These are phyloP conservation scores for Pisolithus thermaeus DNA, from an alignment of 1,284 basidiomycete genomes.

Conservation along the genomic window DNA sequence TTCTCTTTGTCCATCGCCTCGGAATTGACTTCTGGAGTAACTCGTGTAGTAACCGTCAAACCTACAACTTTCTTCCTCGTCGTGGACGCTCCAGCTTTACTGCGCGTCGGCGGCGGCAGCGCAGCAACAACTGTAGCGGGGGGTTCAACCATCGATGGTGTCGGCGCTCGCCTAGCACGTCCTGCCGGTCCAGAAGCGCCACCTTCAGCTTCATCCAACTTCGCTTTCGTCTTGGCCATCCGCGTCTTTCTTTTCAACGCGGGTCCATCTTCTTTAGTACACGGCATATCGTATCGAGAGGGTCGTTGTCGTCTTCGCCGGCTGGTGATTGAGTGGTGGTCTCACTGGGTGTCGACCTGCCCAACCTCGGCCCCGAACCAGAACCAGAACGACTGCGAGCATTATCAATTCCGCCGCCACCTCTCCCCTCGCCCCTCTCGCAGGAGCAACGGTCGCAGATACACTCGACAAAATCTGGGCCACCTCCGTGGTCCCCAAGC, in stretches of 20 bases:
- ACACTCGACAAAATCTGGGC: background rate
- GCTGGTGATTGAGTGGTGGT: background rate
- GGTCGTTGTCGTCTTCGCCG: constrained; percentile 14
- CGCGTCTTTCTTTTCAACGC: constrained; percentile 17
- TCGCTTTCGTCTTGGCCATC: constrained; percentile 8
- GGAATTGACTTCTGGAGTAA: constrained; percentile 8
- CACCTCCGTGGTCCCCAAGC: background rate
- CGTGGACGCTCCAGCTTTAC: background rate
- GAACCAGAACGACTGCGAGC: background rate
- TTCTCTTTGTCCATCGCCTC: constrained; percentile 35
- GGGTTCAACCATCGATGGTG: background rate
- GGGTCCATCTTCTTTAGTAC: constrained; percentile 9
- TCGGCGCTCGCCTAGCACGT: constrained; percentile 4
- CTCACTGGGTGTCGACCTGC: constrained; percentile 6
- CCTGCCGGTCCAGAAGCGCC: constrained; percentile 5
- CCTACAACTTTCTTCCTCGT: constrained; percentile 10
- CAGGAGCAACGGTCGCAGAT: background rate
- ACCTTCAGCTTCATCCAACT: constrained; percentile 21
- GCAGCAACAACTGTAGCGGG: background rate
- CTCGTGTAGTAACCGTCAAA: constrained; percentile 4
- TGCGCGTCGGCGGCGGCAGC: background rate
- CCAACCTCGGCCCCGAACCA: background rate
- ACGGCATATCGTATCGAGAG: constrained; percentile 11
- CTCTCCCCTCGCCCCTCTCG: constrained; percentile 1
- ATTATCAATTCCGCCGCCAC: background rate